Evolutionary conservation across 148 eudicot genomes (phyloP), one percentile per base, ranked within the genome.

Genomic region (Euryodendron excelsum): DNA sequence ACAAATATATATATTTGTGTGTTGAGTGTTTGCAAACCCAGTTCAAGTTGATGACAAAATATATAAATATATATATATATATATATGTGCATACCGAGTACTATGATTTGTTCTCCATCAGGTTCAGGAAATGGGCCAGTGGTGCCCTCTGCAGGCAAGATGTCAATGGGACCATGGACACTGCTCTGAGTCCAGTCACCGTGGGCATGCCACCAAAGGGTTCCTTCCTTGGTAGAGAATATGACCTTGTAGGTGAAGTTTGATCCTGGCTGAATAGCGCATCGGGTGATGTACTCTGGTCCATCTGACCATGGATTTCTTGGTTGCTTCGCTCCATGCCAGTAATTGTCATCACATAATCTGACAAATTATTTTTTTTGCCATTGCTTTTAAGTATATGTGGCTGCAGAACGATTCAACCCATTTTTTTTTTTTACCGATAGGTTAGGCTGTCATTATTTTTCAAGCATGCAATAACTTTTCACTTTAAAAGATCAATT

Each of bases 151-250:
- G 18, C 34, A 61, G 66, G 66, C 12, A 7, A 11, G 30, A 61
- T 61, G 34, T 27, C 15, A 28, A 61, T 61, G 66, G 66, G 34
- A 30, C 66, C 66, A 61, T 61, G 66, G 34, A 61, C 66, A 13
- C 66, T 61, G 66, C 34, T 61, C 30, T 28, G 31, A 11, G 66
- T 61, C 66, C 66, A 61, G 34, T 61, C 66, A 28, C 66, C 27
- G 15, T 61, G 66, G 66, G 66, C 66, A 30, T 61, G 66, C 66
- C 66, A 61, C 66, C 66, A 61, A 23, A 61, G 66, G 36, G 66
- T 61, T 61, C 66, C 66, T 61, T 61, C 66, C 33, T 61, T 34
- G 15, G 2, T 10, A 28, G 66, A 61, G 13, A 61, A 61, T 27
- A 61, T 28, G 66, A 61, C 66, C 34, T 61, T 28, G 17, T 61